Evolutionary conservation across 331 rosid species (phyloP), one percentile per base, ranked within the genome.

Genomic region (Malus hybrid): DNA sequence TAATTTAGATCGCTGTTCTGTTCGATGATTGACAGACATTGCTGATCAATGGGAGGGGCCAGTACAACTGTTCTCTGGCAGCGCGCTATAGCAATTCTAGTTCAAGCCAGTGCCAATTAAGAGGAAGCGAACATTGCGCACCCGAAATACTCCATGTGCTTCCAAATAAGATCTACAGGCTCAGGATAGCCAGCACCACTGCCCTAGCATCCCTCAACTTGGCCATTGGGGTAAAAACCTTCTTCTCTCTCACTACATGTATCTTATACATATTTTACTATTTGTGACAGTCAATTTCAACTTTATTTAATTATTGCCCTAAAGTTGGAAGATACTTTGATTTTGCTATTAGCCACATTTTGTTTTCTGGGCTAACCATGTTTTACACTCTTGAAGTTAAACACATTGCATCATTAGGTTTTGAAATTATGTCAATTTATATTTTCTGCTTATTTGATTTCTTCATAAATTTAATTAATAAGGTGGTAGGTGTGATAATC

Each of bases 21-120:
- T 42, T 42, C 48, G 65, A 6, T 16, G 22, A 2, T 7, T 29
- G 69, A 64, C 75, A 91, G 97, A 66, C 69, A n/a, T 55, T 91
- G 78, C 76, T 93, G 13, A 82, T 91, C 55, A 91, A 93, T 56
- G 98, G 98, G 71, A 78, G 91, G 48, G 98, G 97, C 14, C 97
- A 93, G 24, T 86, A 73, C 83, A 84, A 87, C 54, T 93, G 96
- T 44, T 82, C 97, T 1, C 59, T 91, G 12, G 94, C 88, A 28
- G 87, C 87, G 13, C 78, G 72, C 33, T 76, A 65, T 5, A 42
- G 62, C 73, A 65, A 79, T 44, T 69, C 73, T 3, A 24, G 81
- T 18, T 34, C 80, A 4, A 76, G 73, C 5, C 77, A 83, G 31
- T 93, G 98, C 82, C 18, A 52, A 0, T 57, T 93, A 0, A 82